Conservation (phyloP, 306 rosid species). For the Sophora flavescens region DNA sequence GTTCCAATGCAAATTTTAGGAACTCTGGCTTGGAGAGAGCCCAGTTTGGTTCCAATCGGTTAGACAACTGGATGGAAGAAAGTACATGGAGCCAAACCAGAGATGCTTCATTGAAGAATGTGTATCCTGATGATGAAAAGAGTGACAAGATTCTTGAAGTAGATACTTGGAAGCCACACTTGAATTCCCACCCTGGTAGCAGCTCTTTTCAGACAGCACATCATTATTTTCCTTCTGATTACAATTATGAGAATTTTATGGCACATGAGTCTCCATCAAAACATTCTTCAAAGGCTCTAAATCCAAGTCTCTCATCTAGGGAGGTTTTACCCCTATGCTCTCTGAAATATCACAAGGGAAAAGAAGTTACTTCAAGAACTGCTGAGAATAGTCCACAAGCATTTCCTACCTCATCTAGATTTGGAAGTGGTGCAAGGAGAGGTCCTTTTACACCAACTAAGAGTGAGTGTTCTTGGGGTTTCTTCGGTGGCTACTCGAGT, state of each 20-base stretch:
- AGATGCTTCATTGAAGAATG: constrained; percentile 52
- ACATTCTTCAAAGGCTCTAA: constrained; percentile 50
- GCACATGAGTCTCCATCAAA: constrained; percentile 69
- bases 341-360: constrained; percentile 54
- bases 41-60: constrained; percentile 63
- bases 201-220: constrained; percentile 58
- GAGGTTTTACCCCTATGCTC: constrained; percentile 49
- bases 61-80: constrained; percentile 96
- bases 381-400: constrained; percentile 73
- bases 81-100: constrained; percentile 54
- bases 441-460: constrained; percentile 76
- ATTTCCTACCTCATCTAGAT: constrained; percentile 68
- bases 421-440: constrained; percentile 65
- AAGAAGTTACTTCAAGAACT: constrained; percentile 60
- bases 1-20: constrained; percentile 76
- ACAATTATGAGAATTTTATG: constrained; percentile 42
- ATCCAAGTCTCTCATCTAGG: constrained; percentile 56
- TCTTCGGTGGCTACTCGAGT: constrained; percentile 61
- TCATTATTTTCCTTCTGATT: constrained; percentile 51
- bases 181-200: constrained; percentile 57
- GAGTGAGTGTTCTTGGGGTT: constrained; percentile 82
- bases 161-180: constrained; percentile 92
- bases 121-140: constrained; percentile 62
- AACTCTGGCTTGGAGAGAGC: constrained; percentile 57
- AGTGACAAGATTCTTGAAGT: constrained; percentile 94